Evolutionary conservation across 768 basidiomycete genomes (phyloP).

Genomic region (Boletellus ananiceps): DNA sequence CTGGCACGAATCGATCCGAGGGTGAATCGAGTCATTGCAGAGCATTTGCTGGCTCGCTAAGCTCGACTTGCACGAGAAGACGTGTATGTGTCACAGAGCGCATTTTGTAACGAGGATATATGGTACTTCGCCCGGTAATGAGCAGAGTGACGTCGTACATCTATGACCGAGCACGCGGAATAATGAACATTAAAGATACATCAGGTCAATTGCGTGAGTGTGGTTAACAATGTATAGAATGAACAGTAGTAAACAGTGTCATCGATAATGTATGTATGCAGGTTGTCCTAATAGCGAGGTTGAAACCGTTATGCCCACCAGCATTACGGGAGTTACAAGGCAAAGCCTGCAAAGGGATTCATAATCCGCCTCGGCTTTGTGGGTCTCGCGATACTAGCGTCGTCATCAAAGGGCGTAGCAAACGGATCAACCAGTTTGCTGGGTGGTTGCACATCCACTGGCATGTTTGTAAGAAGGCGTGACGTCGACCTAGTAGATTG

Average conservation of each 20-base stretch:
- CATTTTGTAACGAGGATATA: too few species aligned
- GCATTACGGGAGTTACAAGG: slow-evolving; percentile 23
- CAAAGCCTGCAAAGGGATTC: slow-evolving; percentile 47
- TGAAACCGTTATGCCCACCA: not conserved
- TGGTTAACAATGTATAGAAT: slow-evolving; percentile 9
- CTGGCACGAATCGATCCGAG: slow-evolving; percentile 26
- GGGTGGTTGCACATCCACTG: slow-evolving; percentile 39
- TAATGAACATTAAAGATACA: slow-evolving; percentile 24
- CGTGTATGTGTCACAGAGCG: not conserved
- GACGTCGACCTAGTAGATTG: slow-evolving; percentile 36
- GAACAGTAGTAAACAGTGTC: slow-evolving; percentile 11
- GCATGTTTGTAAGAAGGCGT: slow-evolving; percentile 41
- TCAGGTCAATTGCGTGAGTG: slow-evolving; percentile 1
- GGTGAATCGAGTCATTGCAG: slow-evolving; percentile 23
- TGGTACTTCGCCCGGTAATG: too few species aligned
- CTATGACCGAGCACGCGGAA: too few species aligned
- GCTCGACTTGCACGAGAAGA: not conserved
- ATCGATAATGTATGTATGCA: slow-evolving; percentile 10
- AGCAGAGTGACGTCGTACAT: too few species aligned
- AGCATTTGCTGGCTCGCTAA: slow-evolving; percentile 20
- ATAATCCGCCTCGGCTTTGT: slow-evolving; percentile 42
- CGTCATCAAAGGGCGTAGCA: slow-evolving; percentile 77
- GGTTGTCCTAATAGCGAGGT: not conserved
- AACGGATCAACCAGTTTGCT: slow-evolving; percentile 47
- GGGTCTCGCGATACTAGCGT: slow-evolving; percentile 37